Percentiles rank a stretch among this genome's conserved stretches.
phyloP scores from a whole-genome alignment of 192 early-diverging fungal species.

The Linnemannia hyalina region DNA sequence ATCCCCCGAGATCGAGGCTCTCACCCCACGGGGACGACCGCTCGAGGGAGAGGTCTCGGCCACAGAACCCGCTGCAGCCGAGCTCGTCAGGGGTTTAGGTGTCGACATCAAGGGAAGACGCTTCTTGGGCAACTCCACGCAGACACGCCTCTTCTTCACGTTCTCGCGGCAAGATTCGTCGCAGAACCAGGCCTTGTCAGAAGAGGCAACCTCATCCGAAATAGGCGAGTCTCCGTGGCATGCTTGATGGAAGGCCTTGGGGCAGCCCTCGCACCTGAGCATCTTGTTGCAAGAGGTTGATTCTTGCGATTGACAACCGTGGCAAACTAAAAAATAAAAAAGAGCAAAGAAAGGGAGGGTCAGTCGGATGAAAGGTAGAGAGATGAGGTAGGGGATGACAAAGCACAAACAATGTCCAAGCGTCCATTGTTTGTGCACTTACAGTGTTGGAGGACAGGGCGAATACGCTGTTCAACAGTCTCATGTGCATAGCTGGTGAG shows the following conservation, averaged over 20 bases:
- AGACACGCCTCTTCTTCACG: slow-evolving; percentile 65
- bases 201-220: slow-evolving; percentile 61
- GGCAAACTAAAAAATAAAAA: slow-evolving; percentile 64
- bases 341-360: background rate
- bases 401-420: slow-evolving; percentile 3
- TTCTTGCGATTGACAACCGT: slow-evolving; percentile 78
- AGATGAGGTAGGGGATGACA: too few relatives aligned
- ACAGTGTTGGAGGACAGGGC: slow-evolving; percentile 92
- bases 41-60: slow-evolving; percentile 6
- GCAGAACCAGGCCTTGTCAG: slow-evolving; percentile 73
- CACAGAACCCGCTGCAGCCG: slow-evolving; percentile 46
- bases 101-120: slow-evolving; percentile 74
- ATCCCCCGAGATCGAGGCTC: slow-evolving; percentile 44
- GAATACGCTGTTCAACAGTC: slow-evolving; percentile 80
- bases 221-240: slow-evolving; percentile 65
- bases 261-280: slow-evolving; percentile 89
- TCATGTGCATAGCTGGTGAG: slow-evolving; percentile 83
- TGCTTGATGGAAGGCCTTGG: slow-evolving; percentile 82
- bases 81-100: slow-evolving; percentile 52
- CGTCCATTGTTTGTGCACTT: slow-evolving; percentile 25
- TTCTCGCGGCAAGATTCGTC: slow-evolving; percentile 70
- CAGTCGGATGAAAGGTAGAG: slow-evolving; percentile 8
- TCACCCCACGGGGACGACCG: slow-evolving; percentile 33
- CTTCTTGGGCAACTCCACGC: slow-evolving; percentile 74
- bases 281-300: slow-evolving; percentile 72